These are phyloP conservation scores for Naganishia friedmannii DNA, from an alignment of 768 basidiomycete species.

Conservation along the genomic window DNA sequence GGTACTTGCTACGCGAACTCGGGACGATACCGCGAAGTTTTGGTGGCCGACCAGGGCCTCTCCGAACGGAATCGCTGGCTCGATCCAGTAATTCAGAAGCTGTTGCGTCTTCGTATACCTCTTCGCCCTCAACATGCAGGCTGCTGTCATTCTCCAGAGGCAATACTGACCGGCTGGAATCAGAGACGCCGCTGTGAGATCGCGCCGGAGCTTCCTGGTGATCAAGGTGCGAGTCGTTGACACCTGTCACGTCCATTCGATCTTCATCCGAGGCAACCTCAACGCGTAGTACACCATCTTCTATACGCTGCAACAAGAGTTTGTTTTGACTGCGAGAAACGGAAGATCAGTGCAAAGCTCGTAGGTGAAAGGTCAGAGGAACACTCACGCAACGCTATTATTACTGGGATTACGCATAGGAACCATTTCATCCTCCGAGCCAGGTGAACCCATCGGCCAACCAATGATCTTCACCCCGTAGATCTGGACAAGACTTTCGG, in stretches of 20 bases:
- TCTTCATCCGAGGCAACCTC: constrained; percentile 17
- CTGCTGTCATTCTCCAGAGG: not conserved
- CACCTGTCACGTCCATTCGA: not conserved
- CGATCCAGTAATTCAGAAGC: not conserved
- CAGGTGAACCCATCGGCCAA: constrained; percentile 29
- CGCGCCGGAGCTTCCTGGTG: not conserved
- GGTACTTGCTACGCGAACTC: constrained; percentile 9
- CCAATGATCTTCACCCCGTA: constrained; percentile 35
- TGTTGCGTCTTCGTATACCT: not conserved
- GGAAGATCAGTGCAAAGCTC: not conserved
- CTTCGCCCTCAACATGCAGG: not conserved
- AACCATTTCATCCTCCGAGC: constrained; percentile 17
- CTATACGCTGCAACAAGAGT: constrained; percentile 26
- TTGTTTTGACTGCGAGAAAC: constrained; percentile 29
- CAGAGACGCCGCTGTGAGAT: not conserved
- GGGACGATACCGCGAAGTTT: constrained; percentile 4
- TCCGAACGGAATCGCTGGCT: not conserved
- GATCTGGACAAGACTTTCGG: constrained; percentile 27
- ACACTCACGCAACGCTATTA: constrained; percentile 22
- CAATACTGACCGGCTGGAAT: not conserved
- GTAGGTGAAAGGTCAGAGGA: not conserved
- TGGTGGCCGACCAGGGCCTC: not conserved
- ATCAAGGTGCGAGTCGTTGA: not conserved
- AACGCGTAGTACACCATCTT: constrained; percentile 27
- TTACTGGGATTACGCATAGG: constrained; percentile 35